Evolutionary conservation across 2,329 filamentous ascomycete species (phyloP), one percentile per base, ranked within the genome.

Genomic region (Colletotrichum neosansevieriae): DNA sequence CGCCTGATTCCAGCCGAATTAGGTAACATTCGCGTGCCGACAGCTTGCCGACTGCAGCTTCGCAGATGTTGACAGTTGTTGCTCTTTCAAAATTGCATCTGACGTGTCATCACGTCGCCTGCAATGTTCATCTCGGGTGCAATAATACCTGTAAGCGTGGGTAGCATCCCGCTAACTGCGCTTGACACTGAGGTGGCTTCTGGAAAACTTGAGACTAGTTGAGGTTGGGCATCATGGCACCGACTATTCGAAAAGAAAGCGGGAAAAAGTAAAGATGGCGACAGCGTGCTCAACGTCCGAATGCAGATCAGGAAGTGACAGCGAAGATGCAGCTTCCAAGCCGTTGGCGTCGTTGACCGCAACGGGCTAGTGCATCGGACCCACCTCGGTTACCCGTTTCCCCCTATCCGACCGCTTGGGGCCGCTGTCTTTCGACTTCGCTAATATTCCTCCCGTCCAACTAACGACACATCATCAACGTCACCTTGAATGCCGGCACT

Each of bases 371-470:
- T n/a, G 49, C 49, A 51, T 51, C 2, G 15, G 32, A 10, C 49
- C 29, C 49, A 51, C 29, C 24, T 51, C 49, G 5, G 49, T 32
- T 58, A 24, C 54, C 36, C 38, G 54, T 44, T 58, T 29, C 54
- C 38, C 36, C n/a, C 54, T 15, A 29, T 19, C 51, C 51, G 51
- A 54, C 34, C 34, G 32, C 19, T 40, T 12, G 24, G 21, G 32
- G 24, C 12, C 21, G 51, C 32, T 29, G 32, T 17, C 34, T 36
- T 38, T 36, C 32, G 29, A 29, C 29, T 29, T 2, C 29, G 24
- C 24, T 4, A 29, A 29, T 5, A 29, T 29, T 7, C 29, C 29
- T 29, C 29, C 51, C 19, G 11, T n/a, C 19, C n/a, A 5, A 40
- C 11, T 17, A 19, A 36, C n/a, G 11, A 54, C 51, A 40, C 51